Conservation (phyloP, 352 stramenopile species). For the Globisporangium heterothallicum region DNA sequence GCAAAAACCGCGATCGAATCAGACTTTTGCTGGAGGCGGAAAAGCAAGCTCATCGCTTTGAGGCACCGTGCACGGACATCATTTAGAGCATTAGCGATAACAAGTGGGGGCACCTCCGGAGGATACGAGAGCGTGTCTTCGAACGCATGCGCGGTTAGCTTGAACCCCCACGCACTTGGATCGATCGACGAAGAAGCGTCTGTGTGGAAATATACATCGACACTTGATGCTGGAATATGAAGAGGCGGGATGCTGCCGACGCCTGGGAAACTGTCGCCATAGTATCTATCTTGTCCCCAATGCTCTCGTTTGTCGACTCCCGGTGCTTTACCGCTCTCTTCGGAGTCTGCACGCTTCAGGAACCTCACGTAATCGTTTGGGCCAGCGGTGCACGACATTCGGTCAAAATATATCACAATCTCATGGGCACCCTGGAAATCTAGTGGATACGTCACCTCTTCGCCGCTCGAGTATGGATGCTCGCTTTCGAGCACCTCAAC, state of each 20-base stretch:
- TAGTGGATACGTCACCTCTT: slow-evolving; percentile 58
- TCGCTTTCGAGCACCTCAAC: slow-evolving; percentile 75
- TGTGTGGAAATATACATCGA: slow-evolving; percentile 73
- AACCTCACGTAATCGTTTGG: slow-evolving; percentile 85
- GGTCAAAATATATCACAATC: slow-evolving; percentile 83
- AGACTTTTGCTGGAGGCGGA: slow-evolving; percentile 19
- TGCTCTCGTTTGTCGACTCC: slow-evolving; percentile 23
- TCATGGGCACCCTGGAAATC: slow-evolving; percentile 58
- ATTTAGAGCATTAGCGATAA: slow-evolving; percentile 31
- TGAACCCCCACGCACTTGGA: slow-evolving; percentile 74
- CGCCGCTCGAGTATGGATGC: slow-evolving; percentile 58
- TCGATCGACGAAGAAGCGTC: slow-evolving; percentile 29
- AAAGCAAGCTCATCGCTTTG: slow-evolving; percentile 38
- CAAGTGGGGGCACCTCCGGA: slow-evolving; percentile 46
- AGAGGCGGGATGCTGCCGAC: slow-evolving; percentile 48
- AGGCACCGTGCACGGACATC: slow-evolving; percentile 58
- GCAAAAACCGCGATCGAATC: slow-evolving; percentile 10
- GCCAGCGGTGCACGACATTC: slow-evolving; percentile 54
- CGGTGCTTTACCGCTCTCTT: slow-evolving; percentile 10
- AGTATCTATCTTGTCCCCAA: slow-evolving; percentile 77
- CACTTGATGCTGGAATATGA: slow-evolving; percentile 47
- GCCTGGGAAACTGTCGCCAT: slow-evolving; percentile 61
- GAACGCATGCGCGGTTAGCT: slow-evolving; percentile 63
- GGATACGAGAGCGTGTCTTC: slow-evolving; percentile 44
- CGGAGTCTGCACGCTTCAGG: slow-evolving; percentile 29